Percentiles rank a stretch among this genome's conserved stretches.
Evolutionary conservation across 768 basidiomycete species (phyloP).

Genomic region (Tremella fuciformis): DNA sequence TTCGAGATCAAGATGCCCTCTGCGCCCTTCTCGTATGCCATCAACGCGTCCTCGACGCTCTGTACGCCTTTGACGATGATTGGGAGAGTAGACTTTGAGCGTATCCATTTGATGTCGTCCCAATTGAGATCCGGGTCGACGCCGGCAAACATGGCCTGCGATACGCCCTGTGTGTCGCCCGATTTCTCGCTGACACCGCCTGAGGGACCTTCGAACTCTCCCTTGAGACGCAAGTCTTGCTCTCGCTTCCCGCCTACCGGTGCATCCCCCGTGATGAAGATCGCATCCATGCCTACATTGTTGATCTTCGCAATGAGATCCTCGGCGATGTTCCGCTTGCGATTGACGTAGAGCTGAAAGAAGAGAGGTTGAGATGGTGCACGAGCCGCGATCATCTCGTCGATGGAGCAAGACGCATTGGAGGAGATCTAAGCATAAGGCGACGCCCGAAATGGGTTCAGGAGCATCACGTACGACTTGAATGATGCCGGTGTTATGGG

Average conservation of each 20-base stretch:
- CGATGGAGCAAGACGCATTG: slow-evolving; percentile 51
- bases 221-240: slow-evolving; percentile 43
- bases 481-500: slow-evolving; percentile 65
- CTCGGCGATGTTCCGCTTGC: slow-evolving; percentile 64
- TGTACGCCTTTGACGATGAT: slow-evolving; percentile 59
- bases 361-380: slow-evolving; percentile 47
- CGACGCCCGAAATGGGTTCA: slow-evolving; percentile 53
- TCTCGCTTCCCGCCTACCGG: slow-evolving; percentile 70
- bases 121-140: slow-evolving; percentile 19
- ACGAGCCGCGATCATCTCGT: slow-evolving; percentile 52
- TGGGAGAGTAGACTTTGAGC: slow-evolving; percentile 60
- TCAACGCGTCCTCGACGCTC: slow-evolving; percentile 66
- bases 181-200: slow-evolving; percentile 14
- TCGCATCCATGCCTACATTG: slow-evolving; percentile 73
- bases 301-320: slow-evolving; percentile 70
- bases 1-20: slow-evolving; percentile 68
- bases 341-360: slow-evolving; percentile 71
- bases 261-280: slow-evolving; percentile 89
- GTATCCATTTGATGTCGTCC: slow-evolving; percentile 34
- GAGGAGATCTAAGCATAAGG: slow-evolving; percentile 45
- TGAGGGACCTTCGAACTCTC: slow-evolving; percentile 25
- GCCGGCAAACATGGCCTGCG: slow-evolving; percentile 46
- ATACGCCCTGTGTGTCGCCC: slow-evolving; percentile 41
- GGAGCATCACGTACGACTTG: slow-evolving; percentile 57
- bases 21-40: slow-evolving; percentile 78